Evolutionary conservation across 768 basidiomycete species (phyloP).

Genomic region (Dentipellis fragilis): DNA sequence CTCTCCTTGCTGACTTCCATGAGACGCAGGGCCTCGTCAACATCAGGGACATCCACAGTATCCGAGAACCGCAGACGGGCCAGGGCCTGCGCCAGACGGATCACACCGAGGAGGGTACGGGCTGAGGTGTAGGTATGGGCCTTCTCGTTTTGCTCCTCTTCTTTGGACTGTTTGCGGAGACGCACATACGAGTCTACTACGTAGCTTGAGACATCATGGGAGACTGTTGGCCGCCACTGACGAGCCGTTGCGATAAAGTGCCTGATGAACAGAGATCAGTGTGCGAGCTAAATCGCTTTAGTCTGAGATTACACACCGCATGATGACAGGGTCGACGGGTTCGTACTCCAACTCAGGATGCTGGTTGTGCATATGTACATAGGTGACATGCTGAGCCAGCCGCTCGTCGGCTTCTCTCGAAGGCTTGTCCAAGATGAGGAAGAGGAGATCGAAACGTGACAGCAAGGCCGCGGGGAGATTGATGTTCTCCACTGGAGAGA

Average conservation of each 20-base stretch:
- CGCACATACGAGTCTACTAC: conserved; percentile 94
- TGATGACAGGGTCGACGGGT: conserved; percentile 74
- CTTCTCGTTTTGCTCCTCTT: conserved; percentile 81
- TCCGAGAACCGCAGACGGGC: conserved; percentile 84
- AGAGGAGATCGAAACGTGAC: conserved; percentile 93
- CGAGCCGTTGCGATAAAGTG: conserved; percentile 95
- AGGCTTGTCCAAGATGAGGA: conserved; percentile 95
- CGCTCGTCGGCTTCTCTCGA: conserved; percentile 91
- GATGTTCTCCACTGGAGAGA: conserved; percentile 98
- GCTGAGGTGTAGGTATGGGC: conserved; percentile 93
- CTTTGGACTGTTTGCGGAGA: conserved; percentile 85
- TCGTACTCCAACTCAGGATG: conserved; percentile 84
- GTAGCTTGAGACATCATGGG: conserved; percentile 80
- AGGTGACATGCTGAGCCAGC: conserved; percentile 92
- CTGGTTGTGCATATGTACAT: conserved; percentile 92
- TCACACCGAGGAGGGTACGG: conserved; percentile 87
- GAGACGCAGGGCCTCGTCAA: conserved; percentile 91
- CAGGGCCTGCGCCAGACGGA: conserved; percentile 90
- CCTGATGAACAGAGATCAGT: conserved; percentile 28
- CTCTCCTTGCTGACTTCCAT: conserved; percentile 97
- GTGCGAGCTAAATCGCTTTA: not conserved
- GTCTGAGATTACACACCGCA: conserved; percentile 50
- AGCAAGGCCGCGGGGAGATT: conserved; percentile 94
- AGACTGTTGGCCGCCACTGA: conserved; percentile 81
- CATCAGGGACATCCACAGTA: conserved; percentile 73